Evolutionary conservation across 176 grass and related monocot species (phyloP).

Genomic region (Otatea glauca): DNA sequence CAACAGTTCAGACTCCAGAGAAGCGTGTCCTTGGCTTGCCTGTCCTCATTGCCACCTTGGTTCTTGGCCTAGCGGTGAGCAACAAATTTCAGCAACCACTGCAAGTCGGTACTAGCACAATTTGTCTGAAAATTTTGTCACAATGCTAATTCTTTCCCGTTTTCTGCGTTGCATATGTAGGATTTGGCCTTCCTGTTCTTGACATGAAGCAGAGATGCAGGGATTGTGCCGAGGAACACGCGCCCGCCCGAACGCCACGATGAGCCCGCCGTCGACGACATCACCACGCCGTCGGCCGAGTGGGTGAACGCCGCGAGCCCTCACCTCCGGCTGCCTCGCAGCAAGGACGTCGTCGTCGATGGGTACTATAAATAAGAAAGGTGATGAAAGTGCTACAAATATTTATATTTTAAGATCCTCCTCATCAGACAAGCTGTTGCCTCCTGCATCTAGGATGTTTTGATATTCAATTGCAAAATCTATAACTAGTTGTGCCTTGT

Average conservation of each 20-base stretch:
- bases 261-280: neutral
- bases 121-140: neutral
- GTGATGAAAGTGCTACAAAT: too few species aligned
- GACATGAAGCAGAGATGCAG: conserved; percentile 89
- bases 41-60: conserved; percentile 47
- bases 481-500: too few species aligned
- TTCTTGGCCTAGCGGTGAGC: conserved; percentile 55
- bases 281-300: conserved; percentile 59
- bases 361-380: too few species aligned
- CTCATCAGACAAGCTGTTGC: too few species aligned
- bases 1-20: neutral
- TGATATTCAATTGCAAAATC: too few species aligned
- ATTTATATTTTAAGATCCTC: too few species aligned
- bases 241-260: conserved; percentile 49
- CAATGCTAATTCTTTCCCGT: neutral
- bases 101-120: neutral
- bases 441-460: too few species aligned
- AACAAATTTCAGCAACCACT: neutral
- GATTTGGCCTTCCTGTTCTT: conserved; percentile 66
- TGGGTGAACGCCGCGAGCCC: conserved; percentile 73
- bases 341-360: conserved; percentile 66
- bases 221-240: conserved; percentile 83
- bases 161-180: neutral
- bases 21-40: conserved; percentile 63
- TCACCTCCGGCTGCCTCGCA: conserved; percentile 67